Evolutionary conservation across 805 yeast genomes (phyloP).

Genomic region (Schizosaccharomyces osmophilus): DNA sequence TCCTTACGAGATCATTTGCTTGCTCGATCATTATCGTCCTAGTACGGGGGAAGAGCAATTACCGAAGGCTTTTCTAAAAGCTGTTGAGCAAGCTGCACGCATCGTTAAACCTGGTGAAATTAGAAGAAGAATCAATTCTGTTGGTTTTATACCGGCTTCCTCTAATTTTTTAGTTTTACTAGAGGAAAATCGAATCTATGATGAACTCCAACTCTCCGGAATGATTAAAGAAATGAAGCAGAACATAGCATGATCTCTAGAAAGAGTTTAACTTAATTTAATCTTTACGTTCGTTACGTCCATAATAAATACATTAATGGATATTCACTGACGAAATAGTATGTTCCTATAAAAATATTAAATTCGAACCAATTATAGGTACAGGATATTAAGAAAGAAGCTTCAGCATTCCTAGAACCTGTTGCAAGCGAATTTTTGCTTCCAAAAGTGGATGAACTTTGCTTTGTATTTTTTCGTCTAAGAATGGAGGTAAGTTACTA

Average conservation of each 20-base stretch:
- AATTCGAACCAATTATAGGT: too few relatives aligned
- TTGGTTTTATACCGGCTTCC: background rate
- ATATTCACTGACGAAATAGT: too few relatives aligned
- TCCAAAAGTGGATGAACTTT: background rate
- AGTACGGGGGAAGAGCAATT: background rate
- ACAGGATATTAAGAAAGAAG: background rate
- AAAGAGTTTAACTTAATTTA: background rate
- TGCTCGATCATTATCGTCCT: background rate
- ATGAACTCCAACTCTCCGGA: background rate
- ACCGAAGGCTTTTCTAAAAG: background rate
- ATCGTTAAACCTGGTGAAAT: background rate
- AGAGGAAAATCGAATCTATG: background rate
- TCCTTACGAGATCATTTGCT: background rate
- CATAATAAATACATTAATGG: too few relatives aligned
- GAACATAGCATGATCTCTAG: background rate
- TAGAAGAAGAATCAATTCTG: background rate
- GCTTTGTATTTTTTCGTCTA: too few relatives aligned
- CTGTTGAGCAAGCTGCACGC: background rate
- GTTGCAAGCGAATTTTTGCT: background rate
- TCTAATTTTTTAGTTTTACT: background rate
- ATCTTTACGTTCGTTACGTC: too few relatives aligned
- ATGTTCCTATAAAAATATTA: too few relatives aligned
- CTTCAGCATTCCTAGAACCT: background rate
- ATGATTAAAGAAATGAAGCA: background rate
- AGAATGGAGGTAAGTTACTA: background rate